Percentiles rank a stretch among this genome's conserved stretches.
phyloP scores from a whole-genome alignment of 257 asterid genomes.

The Fraxinus quadrangulata region DNA sequence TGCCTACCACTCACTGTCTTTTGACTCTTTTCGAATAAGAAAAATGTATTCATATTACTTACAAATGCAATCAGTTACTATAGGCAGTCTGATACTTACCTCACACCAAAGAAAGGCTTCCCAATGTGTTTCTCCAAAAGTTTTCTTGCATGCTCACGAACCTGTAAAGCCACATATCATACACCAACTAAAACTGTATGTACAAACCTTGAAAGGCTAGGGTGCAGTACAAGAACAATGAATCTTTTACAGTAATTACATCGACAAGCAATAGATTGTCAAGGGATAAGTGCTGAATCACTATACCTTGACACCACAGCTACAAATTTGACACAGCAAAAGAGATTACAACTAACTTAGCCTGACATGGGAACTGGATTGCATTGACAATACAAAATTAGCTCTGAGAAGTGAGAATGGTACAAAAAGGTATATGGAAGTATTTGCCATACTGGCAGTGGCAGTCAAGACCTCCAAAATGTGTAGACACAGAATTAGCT shows the following conservation, averaged over 20 bases:
- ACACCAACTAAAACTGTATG: constrained; percentile 7
- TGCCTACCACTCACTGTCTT: neutral
- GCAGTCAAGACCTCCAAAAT: neutral
- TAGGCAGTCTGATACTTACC: constrained; percentile 44
- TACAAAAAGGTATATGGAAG: neutral
- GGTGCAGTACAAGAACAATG: neutral
- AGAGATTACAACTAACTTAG: neutral
- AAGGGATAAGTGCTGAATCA: constrained; percentile 3
- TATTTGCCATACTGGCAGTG: neutral
- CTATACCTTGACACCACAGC: constrained; percentile 2
- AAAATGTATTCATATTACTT: neutral
- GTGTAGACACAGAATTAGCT: neutral
- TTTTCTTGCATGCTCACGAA: constrained; percentile 93
- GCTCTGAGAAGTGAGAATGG: neutral
- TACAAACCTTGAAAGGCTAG: neutral
- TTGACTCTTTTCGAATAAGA: neutral
- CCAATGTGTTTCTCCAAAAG: constrained; percentile 86
- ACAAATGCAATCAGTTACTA: constrained; percentile 1
- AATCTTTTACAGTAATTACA: neutral
- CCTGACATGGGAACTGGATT: neutral
- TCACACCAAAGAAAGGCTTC: constrained; percentile 91
- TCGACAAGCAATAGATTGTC: neutral
- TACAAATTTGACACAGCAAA: neutral
- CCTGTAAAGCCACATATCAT: constrained; percentile 46
- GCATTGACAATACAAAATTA: neutral